Evolutionary conservation across 1,284 basidiomycete genomes (phyloP).

Genomic region (Trametes versicolor): DNA sequence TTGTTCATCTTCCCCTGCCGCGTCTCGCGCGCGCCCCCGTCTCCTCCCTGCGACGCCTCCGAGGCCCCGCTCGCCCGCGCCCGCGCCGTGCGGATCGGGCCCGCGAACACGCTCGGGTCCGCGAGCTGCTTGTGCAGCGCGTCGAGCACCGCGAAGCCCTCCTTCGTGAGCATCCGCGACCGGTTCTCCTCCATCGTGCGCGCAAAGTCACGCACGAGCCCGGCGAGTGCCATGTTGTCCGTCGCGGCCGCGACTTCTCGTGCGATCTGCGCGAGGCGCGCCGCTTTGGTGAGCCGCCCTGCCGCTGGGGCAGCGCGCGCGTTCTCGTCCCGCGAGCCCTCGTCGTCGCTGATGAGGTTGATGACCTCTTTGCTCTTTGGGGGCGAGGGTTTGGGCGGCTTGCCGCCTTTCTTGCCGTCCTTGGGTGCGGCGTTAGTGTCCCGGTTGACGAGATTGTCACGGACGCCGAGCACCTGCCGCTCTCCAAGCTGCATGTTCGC

Average conservation of each 20-base stretch:
- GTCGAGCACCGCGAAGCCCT: conserved; percentile 75
- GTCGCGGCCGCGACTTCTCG: conserved; percentile 53
- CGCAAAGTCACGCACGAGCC: conserved; percentile 65
- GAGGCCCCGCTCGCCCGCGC: conserved; percentile 49
- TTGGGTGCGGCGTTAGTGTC: conserved; percentile 27
- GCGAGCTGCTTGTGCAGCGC: conserved; percentile 72
- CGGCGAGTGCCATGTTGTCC: conserved; percentile 62
- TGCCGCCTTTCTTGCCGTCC: conserved; percentile 20
- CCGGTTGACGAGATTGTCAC: conserved; percentile 42
- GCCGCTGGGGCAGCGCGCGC: conserved; percentile 43
- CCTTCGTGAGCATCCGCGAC: conserved; percentile 73
- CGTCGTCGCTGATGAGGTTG: conserved; percentile 55
- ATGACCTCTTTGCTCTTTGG: conserved; percentile 51
- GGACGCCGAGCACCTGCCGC: conserved; percentile 59
- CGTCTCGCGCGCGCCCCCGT: conserved; percentile 49
- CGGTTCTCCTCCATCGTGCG: conserved; percentile 67
- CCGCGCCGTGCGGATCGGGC: conserved; percentile 60
- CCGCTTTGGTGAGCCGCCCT: conserved; percentile 59
- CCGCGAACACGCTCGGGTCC: conserved; percentile 67
- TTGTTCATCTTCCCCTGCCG: conserved; percentile 61
- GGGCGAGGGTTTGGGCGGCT: conserved; percentile 26
- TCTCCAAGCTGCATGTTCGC: conserved; percentile 63
- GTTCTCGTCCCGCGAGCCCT: conserved; percentile 37
- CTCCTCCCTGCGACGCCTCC: conserved; percentile 28
- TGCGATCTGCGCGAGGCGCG: conserved; percentile 58